Evolutionary conservation across 2,329 filamentous ascomycete genomes (phyloP).

Genomic region (Diplodia seriata): DNA sequence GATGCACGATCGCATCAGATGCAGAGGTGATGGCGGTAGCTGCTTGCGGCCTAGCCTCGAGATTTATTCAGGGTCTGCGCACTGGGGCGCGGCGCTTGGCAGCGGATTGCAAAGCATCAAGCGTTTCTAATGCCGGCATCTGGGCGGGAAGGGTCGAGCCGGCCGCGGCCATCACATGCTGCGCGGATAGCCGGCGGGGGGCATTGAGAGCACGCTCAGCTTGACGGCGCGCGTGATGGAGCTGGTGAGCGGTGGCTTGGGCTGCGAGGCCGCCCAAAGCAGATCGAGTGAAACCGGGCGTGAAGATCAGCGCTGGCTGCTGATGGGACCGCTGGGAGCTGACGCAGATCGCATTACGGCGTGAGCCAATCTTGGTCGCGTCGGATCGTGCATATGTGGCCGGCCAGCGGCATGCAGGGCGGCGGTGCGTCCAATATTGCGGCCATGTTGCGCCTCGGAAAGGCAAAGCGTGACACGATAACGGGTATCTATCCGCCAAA

Average conservation of each 20-base stretch:
- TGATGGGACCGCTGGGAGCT: conserved; percentile 7
- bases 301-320: conserved; percentile 22
- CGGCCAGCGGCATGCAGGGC: conserved; percentile 25
- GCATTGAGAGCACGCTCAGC: conserved; percentile 16
- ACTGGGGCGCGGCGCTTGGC: not conserved
- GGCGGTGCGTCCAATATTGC: conserved; percentile 26
- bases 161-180: conserved; percentile 25
- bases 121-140: conserved; percentile 14
- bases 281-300: conserved; percentile 27
- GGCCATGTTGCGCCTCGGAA: conserved; percentile 17
- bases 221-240: conserved; percentile 18
- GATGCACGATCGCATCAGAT: conserved; percentile 26
- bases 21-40: conserved; percentile 23
- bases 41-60: conserved; percentile 17
- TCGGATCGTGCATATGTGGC: conserved; percentile 28
- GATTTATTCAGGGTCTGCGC: conserved; percentile 29
- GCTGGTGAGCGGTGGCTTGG: conserved; percentile 17
- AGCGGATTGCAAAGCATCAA: not conserved
- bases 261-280: conserved; percentile 23
- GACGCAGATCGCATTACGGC: conserved; percentile 23
- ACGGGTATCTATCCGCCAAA: conserved; percentile 39
- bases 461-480: conserved; percentile 33
- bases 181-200: conserved; percentile 17
- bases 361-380: conserved; percentile 17
- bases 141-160: conserved; percentile 25